Base-by-base conservation (phyloP, 139 green algal species). In the Edaphochlamys debaryana region DNA sequence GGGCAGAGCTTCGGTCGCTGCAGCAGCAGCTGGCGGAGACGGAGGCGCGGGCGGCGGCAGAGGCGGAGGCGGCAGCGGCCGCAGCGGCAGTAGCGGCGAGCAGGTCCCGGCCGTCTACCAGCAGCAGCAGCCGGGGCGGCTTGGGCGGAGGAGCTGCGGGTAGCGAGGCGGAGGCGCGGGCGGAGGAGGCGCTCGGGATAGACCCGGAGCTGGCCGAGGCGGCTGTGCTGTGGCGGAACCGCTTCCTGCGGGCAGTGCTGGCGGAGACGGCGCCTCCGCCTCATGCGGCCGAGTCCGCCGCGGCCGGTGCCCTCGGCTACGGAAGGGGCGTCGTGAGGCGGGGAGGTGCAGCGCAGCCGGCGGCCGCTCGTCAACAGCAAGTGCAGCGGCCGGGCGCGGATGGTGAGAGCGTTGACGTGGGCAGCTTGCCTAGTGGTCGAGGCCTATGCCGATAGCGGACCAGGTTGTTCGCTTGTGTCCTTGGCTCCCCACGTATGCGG, bases 191-290 rank as follows among this genome's bases (percentile, higher is more conserved):
- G 8, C 45, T 83, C n/a, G 77, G 63, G 4, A 56, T 83, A 11
- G 77, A 75, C 27, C 20, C 52, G 11, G 77, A 74, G 45, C 29
- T 54, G 50, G 77, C 67, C 32, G 77, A 83, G 64, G 77, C 63
- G 34, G 77, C 77, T 2, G 77, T 41, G 48, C 63, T 83, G 32
- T 74, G 77, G 77, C 77, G 77, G 29, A 83, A 83, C 34, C 63
- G 77, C 20, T 83, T 83, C 45, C 42, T 83, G 45, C 42, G 77
- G 2, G 36, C 63, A 3, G 30, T 75, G 32, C 34, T 67, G 63
- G 32, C 41, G 1, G 77, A 54, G n/a, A n/a, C n/a, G n/a, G n/a
- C n/a, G n/a, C n/a, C n/a, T n/a, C n/a, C n/a, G n/a, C n/a, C n/a
- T n/a, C n/a, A n/a, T n/a, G n/a, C n/a, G n/a, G n/a, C n/a, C n/a